Conservation (phyloP, 306 rosid genomes). For the Sechiopsis laciniata region DNA sequence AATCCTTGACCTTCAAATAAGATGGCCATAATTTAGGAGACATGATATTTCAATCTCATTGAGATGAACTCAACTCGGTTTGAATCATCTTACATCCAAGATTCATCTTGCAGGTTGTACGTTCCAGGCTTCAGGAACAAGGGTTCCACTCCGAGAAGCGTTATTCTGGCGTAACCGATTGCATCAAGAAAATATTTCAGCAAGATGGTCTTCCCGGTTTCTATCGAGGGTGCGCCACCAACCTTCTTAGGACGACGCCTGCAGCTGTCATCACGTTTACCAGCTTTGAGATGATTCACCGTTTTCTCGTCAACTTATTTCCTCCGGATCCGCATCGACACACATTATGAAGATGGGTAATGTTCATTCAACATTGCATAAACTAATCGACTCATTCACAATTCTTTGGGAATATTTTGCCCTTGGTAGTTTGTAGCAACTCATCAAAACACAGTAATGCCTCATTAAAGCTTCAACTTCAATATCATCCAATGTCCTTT, state of each 20-base stretch:
- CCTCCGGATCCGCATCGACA: slow-evolving; percentile 61
- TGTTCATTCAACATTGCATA: background rate
- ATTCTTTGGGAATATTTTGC: slow-evolving; percentile 2
- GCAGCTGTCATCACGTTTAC: slow-evolving; percentile 86
- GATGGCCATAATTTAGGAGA: background rate
- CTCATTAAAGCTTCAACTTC: slow-evolving; percentile 6
- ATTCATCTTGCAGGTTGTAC: slow-evolving; percentile 55
- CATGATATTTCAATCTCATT: background rate
- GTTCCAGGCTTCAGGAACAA: slow-evolving; percentile 86
- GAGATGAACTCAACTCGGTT: background rate
- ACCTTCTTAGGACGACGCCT: slow-evolving; percentile 83
- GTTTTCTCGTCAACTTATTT: slow-evolving; percentile 57
- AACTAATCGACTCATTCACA: background rate
- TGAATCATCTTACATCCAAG: background rate
- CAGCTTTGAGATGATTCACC: slow-evolving; percentile 90
- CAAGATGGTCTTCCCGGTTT: slow-evolving; percentile 75
- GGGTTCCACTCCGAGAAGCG: slow-evolving; percentile 86
- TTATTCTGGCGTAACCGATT: slow-evolving; percentile 62
- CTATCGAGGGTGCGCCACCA: slow-evolving; percentile 78
- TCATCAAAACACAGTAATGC: background rate
- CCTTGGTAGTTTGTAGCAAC: slow-evolving; percentile 7
- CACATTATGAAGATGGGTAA: slow-evolving; percentile 37
- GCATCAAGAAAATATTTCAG: slow-evolving; percentile 57
- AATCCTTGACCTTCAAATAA: background rate
- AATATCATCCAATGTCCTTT: background rate